Conservation (phyloP, 768 basidiomycete genomes). For the Russula ochroleuca region DNA sequence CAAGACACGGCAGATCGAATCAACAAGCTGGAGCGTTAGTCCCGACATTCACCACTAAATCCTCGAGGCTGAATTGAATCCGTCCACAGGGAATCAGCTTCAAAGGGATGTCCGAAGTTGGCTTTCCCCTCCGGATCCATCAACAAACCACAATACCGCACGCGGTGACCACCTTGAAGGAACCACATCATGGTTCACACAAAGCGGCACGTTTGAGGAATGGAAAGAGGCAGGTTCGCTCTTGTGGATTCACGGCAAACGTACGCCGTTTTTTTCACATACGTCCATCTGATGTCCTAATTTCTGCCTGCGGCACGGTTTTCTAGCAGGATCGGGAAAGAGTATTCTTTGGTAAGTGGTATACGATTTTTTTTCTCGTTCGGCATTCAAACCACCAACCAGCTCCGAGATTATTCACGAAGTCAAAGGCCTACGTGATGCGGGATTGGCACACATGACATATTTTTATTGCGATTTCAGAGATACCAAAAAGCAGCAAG, state of each 20-base stretch:
- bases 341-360: not conserved
- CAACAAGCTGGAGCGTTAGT: not conserved
- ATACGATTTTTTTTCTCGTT: not conserved
- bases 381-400: not conserved
- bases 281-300: not conserved
- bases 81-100: not conserved
- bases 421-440: not conserved
- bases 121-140: slow-evolving; percentile 2
- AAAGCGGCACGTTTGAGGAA: not conserved
- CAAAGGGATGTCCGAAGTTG: not conserved
- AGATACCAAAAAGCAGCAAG: not conserved
- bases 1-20: not conserved
- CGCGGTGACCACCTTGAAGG: not conserved
- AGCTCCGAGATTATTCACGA: not conserved
- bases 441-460: not conserved
- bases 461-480: slow-evolving; percentile 5
- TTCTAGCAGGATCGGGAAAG: slow-evolving; percentile 2
- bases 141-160: not conserved
- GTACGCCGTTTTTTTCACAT: not conserved
- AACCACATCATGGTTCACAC: not conserved
- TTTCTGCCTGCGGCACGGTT: not conserved
- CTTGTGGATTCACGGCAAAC: not conserved
- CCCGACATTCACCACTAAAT: not conserved
- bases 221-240: not conserved
- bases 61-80: not conserved